A percentile compares a stretch with the other conserved stretches of the same genome.
phyloP scores from a whole-genome alignment of 73 alveolate species.

The Paramecium bursaria region DNA sequence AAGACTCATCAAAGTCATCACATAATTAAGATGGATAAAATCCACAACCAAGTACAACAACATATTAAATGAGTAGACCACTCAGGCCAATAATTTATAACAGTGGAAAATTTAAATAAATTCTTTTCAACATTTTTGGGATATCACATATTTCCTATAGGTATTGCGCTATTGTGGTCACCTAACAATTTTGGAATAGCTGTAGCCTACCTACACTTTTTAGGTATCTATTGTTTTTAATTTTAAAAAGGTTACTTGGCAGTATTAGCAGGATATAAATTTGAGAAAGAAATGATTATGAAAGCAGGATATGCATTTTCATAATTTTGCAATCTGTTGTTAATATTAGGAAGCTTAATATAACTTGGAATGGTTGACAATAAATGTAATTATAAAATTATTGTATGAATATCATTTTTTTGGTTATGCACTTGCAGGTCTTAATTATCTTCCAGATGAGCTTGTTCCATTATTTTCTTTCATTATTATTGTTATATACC shows the following conservation, averaged over 20 bases:
- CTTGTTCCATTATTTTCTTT: slow-evolving; percentile 36
- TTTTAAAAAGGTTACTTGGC: neutral
- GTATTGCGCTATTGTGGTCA: slow-evolving; percentile 29
- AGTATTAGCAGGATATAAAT: neutral
- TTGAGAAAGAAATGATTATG: slow-evolving; percentile 8
- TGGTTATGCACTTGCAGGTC: slow-evolving; percentile 49
- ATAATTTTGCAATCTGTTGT: slow-evolving; percentile 1
- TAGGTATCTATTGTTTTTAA: neutral
- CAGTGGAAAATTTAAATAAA: slow-evolving; percentile 11
- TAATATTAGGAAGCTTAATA: slow-evolving; percentile 4
- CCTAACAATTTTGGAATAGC: slow-evolving; percentile 25
- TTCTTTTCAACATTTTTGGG: slow-evolving; percentile 49
- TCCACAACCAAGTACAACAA: no score
- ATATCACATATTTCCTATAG: slow-evolving; percentile 41
- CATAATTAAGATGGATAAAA: slow-evolving; percentile 39
- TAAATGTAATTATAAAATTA: no score
- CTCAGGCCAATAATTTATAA: no score
- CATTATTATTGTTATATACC: neutral
- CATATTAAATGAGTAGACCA: no score
- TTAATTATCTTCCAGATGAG: slow-evolving; percentile 42
- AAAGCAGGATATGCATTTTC: slow-evolving; percentile 15
- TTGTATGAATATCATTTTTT: no score
- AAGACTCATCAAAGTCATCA: neutral
- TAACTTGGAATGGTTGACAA: no score
- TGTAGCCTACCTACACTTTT: neutral